A percentile compares a stretch with the other conserved stretches of the same genome.
Evolutionary conservation across 371 early-diverging fungal genomes (phyloP).

Genomic region (Rhizopus microsporus): DNA sequence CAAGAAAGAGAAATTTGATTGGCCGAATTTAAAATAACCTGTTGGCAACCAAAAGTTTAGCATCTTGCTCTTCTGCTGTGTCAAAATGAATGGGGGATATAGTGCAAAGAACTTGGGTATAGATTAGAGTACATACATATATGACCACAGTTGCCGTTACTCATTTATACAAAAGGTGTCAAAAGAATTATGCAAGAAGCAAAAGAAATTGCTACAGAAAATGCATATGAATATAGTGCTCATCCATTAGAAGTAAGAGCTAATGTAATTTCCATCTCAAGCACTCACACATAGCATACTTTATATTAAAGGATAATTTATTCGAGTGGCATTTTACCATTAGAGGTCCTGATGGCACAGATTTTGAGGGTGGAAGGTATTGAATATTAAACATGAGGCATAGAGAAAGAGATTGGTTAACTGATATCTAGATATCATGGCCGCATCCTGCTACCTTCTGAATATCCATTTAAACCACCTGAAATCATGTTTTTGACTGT

Average conservation of each 20-base stretch:
- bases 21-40: no score
- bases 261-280: background rate
- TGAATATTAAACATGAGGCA: slow-evolving; percentile 9
- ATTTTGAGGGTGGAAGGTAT: slow-evolving; percentile 84
- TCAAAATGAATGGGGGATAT: no score
- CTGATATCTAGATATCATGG: slow-evolving; percentile 66
- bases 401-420: background rate
- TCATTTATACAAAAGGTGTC: slow-evolving; percentile 41
- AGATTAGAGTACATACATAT: background rate
- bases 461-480: slow-evolving; percentile 96
- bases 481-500: slow-evolving; percentile 87
- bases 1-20: no score
- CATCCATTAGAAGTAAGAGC: slow-evolving; percentile 61
- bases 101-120: background rate
- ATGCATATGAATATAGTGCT: slow-evolving; percentile 58
- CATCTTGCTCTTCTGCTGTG: no score
- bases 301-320: slow-evolving; percentile 61
- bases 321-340: slow-evolving; percentile 96
- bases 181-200: slow-evolving; percentile 74
- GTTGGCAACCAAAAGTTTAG: no score
- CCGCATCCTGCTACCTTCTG: slow-evolving; percentile 75
- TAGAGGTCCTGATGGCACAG: slow-evolving; percentile 83
- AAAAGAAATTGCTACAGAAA: slow-evolving; percentile 57
- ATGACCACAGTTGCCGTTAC: background rate
- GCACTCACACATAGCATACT: background rate